phyloP scores from a whole-genome alignment of 495 filamentous ascomycete genomes.

The Aspergillus sclerotioniger region DNA sequence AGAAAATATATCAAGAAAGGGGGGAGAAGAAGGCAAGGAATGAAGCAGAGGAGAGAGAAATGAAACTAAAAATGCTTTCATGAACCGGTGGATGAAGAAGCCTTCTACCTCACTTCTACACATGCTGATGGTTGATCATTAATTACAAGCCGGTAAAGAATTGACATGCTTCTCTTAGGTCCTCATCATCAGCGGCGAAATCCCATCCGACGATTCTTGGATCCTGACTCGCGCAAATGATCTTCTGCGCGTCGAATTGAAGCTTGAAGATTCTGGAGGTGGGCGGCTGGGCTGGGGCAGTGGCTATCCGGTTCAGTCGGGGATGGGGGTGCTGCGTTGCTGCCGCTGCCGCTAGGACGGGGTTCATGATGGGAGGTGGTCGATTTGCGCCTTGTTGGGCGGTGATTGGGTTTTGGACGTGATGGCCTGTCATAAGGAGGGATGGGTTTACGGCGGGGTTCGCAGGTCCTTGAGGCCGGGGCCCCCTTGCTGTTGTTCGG shows the following conservation, averaged over 20 bases:
- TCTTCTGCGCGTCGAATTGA: conserved; percentile 91
- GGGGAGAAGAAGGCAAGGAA: not conserved
- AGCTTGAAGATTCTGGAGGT: conserved; percentile 88
- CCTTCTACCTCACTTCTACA: too few species aligned
- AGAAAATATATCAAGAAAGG: not conserved
- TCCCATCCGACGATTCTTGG: conserved; percentile 95
- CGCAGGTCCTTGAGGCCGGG: not conserved
- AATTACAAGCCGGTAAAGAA: conserved; percentile 61
- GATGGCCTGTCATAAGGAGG: not conserved
- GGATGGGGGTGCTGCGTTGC: conserved; percentile 17
- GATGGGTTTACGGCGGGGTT: not conserved
- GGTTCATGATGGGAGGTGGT: conserved; percentile 18
- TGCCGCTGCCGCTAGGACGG: conserved; percentile 1
- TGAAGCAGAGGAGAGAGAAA: not conserved
- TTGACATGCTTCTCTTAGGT: conserved; percentile 74
- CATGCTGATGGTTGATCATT: too few species aligned
- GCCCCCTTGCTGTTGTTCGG: not conserved
- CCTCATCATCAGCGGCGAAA: conserved; percentile 85
- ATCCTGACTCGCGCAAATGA: conserved; percentile 91
- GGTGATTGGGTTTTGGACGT: not conserved
- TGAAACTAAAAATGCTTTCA: not conserved
- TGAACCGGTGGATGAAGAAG: not conserved
- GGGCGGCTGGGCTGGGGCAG: conserved; percentile 12
- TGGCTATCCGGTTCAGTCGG: conserved; percentile 9
- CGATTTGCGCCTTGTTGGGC: conserved; percentile 11